These are phyloP conservation scores for Pluteus cervinus DNA, from an alignment of 768 basidiomycete genomes.

Conservation along the genomic window DNA sequence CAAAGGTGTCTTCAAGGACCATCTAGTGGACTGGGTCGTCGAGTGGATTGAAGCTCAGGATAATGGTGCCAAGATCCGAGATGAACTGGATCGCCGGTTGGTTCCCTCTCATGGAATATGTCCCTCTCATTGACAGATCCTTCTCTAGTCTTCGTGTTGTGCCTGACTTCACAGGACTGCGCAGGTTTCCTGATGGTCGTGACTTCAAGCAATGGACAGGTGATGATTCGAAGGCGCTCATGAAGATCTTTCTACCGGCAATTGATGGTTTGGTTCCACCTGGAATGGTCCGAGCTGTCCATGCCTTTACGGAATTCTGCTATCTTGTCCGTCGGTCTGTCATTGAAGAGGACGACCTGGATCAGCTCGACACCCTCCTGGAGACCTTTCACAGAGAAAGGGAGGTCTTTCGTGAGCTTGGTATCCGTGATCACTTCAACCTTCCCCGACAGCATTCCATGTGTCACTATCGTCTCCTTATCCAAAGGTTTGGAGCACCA, in stretches of 20 bases:
- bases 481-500: conserved; percentile 22
- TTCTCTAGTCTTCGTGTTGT: not conserved
- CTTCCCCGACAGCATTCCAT: conserved; percentile 27
- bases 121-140: not conserved
- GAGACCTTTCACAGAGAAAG: conserved; percentile 14
- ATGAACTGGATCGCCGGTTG: conserved; percentile 28
- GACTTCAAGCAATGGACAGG: conserved; percentile 7
- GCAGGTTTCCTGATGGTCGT: conserved; percentile 4
- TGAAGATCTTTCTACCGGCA: conserved; percentile 22
- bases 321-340: conserved; percentile 16
- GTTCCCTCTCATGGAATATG: not conserved
- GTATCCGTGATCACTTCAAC: conserved; percentile 13
- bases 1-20: conserved; percentile 37
- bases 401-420: conserved; percentile 9
- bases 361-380: conserved; percentile 11
- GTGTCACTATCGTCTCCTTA: conserved; percentile 18
- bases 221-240: conserved; percentile 8
- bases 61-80: conserved; percentile 17
- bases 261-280: conserved; percentile 21
- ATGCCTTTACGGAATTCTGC: conserved; percentile 23
- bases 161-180: conserved; percentile 4
- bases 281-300: conserved; percentile 16
- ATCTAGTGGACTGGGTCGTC: conserved; percentile 29
- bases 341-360: conserved; percentile 14
- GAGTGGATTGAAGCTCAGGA: conserved; percentile 15